Evolutionary conservation across 768 basidiomycete genomes (phyloP).

Genomic region (Leccinum arenicola): DNA sequence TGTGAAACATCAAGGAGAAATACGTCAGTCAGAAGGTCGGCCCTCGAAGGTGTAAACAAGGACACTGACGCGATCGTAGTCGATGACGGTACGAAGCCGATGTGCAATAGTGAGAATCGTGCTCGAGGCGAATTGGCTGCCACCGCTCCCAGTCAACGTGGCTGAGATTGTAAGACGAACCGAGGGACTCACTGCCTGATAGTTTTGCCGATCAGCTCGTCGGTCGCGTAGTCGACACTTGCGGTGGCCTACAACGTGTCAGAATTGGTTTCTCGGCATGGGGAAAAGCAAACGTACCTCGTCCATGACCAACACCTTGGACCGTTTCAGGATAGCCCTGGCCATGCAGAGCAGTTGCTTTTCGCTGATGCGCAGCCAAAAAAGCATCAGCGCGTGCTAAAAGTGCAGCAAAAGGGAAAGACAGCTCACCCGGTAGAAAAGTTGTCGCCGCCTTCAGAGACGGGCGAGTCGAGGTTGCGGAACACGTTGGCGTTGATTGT

Average conservation of each 20-base stretch:
- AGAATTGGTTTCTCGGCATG: not conserved
- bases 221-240: conserved; percentile 82
- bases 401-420: not conserved
- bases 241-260: conserved; percentile 55
- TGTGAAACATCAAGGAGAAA: conserved; percentile 22
- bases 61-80: conserved; percentile 70
- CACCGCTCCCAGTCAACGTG: not conserved
- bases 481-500: conserved; percentile 72
- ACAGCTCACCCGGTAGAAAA: conserved; percentile 73
- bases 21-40: conserved; percentile 4
- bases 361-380: conserved; percentile 53
- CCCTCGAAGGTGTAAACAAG: not conserved
- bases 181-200: conserved; percentile 62
- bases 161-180: not conserved
- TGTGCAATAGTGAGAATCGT: conserved; percentile 86
- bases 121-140: conserved; percentile 73
- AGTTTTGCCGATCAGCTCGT: conserved; percentile 81
- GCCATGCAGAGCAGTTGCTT: conserved; percentile 91
- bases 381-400: not conserved
- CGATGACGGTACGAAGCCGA: conserved; percentile 74
- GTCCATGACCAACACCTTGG: conserved; percentile 81
- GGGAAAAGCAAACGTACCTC: conserved; percentile 45
- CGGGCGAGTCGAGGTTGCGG: conserved; percentile 67
- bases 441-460: conserved; percentile 86
- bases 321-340: conserved; percentile 75